Percentiles rank a stretch among this genome's conserved stretches.
phyloP scores from a whole-genome alignment of 345 rosid species.

The Brassica nigra region DNA sequence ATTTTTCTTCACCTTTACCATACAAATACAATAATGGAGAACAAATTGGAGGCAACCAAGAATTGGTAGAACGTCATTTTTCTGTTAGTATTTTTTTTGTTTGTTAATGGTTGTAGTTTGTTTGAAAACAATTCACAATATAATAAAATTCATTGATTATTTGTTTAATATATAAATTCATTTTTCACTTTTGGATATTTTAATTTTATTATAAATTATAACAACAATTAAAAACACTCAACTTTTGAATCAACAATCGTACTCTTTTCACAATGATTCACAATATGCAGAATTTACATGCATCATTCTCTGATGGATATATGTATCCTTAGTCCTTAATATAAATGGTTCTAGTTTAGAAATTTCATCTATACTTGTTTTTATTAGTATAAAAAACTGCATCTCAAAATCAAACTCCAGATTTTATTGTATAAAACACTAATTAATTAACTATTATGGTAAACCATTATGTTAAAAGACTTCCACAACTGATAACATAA shows the following conservation, averaged over 20 bases:
- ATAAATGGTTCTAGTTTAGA: too few species aligned
- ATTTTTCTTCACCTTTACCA: neutral
- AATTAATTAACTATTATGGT: neutral
- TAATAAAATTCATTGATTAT: conserved; percentile 3
- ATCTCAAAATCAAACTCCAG: neutral
- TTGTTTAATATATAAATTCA: neutral
- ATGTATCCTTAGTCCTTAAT: too few species aligned
- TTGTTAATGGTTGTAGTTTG: neutral
- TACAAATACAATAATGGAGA: neutral
- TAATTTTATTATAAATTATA: neutral
- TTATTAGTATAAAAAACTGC: neutral
- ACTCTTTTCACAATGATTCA: neutral
- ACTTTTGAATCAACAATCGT: neutral
- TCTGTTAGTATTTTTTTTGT: neutral
- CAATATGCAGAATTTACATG: neutral
- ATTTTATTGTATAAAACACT: neutral
- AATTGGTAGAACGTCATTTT: conserved; percentile 2
- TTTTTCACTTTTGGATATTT: neutral
- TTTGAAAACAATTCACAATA: neutral
- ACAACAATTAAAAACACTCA: neutral
- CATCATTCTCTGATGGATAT: neutral
- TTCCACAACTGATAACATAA: neutral
- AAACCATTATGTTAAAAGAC: neutral
- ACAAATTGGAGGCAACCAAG: neutral
- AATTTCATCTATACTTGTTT: too few species aligned